Percentiles rank a stretch among this genome's conserved stretches.
These are phyloP conservation scores for Orbilia blumenaviensis DNA, from an alignment of 2,329 filamentous ascomycete genomes.

Conservation along the genomic window DNA sequence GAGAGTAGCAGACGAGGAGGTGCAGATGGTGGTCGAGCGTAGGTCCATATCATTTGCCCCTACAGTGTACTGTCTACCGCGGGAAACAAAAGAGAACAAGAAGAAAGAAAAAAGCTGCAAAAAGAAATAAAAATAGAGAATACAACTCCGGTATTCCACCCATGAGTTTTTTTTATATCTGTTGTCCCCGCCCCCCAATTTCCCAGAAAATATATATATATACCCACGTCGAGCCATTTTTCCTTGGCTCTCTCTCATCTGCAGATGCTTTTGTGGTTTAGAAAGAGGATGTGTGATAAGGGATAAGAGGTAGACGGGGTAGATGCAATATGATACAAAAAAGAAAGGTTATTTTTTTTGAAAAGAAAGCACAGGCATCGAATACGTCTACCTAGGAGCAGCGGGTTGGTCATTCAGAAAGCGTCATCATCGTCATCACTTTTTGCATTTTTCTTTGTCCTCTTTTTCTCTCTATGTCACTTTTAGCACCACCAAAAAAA, in stretches of 20 bases:
- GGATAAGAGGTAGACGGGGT: not conserved
- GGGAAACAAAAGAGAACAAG: slow-evolving; percentile 17
- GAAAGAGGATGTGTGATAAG: not conserved
- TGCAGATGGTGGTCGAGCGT: slow-evolving; percentile 98
- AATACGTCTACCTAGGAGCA: not conserved
- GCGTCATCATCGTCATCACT: not conserved
- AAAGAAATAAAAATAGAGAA: slow-evolving; percentile 55
- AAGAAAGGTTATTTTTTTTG: not conserved
- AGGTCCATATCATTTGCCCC: slow-evolving; percentile 72
- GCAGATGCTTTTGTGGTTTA: slow-evolving; percentile 28
- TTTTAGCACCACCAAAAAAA: slow-evolving; percentile 44
- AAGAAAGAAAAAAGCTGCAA: not conserved
- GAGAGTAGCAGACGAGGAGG: slow-evolving; percentile 90
- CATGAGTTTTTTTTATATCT: slow-evolving; percentile 13
- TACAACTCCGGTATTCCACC: slow-evolving; percentile 55
- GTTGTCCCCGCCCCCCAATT: no score
- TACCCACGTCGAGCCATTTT: not conserved
- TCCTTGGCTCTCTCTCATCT: not conserved
- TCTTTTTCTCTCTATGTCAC: slow-evolving; percentile 20
- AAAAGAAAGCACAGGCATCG: not conserved
- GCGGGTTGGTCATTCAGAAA: not conserved
- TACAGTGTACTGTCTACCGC: slow-evolving; percentile 48
- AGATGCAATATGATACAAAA: not conserved
- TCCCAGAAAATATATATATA: not conserved
- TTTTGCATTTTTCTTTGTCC: not conserved